Percentiles rank a stretch among this genome's conserved stretches.
phyloP scores from a whole-genome alignment of 805 yeast species.

The Kockiozyma suomiensis region DNA sequence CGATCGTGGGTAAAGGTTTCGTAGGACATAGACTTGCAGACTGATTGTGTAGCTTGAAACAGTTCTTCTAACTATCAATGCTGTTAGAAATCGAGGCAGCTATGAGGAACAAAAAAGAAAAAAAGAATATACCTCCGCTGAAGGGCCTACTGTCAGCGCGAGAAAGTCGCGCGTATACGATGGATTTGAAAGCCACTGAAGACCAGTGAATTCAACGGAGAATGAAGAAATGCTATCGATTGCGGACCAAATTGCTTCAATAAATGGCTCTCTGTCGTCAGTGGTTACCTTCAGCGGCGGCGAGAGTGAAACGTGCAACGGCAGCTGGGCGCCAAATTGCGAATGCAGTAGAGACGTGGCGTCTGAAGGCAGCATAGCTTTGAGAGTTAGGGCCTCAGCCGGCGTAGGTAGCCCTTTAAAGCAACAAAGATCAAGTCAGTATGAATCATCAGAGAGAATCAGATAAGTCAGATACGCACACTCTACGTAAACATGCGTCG shows the following conservation, averaged over 20 bases:
- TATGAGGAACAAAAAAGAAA: neutral
- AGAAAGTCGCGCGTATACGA: constrained; percentile 23
- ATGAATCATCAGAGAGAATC: neutral
- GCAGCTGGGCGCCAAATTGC: constrained; percentile 21
- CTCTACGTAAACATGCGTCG: constrained; percentile 30
- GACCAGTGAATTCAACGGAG: constrained; percentile 4
- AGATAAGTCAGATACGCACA: neutral
- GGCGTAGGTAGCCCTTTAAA: constrained; percentile 17
- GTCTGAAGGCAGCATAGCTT: constrained; percentile 7
- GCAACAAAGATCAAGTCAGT: neutral
- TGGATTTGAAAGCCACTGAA: constrained; percentile 24
- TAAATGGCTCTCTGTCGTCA: constrained; percentile 14
- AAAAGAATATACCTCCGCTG: neutral
- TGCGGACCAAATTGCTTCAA: neutral
- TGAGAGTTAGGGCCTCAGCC: neutral
- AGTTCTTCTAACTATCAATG: neutral
- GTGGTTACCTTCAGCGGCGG: constrained; percentile 22
- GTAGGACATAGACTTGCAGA: constrained; percentile 10
- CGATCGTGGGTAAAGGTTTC: neutral
- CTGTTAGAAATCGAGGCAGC: neutral
- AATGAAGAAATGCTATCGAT: neutral
- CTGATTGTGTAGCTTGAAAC: neutral
- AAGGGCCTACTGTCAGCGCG: neutral
- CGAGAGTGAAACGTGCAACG: constrained; percentile 30
- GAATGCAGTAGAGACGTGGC: constrained; percentile 25